Conservation (phyloP, 306 rosid genomes). For the Pachyrhizus erosus region DNA sequence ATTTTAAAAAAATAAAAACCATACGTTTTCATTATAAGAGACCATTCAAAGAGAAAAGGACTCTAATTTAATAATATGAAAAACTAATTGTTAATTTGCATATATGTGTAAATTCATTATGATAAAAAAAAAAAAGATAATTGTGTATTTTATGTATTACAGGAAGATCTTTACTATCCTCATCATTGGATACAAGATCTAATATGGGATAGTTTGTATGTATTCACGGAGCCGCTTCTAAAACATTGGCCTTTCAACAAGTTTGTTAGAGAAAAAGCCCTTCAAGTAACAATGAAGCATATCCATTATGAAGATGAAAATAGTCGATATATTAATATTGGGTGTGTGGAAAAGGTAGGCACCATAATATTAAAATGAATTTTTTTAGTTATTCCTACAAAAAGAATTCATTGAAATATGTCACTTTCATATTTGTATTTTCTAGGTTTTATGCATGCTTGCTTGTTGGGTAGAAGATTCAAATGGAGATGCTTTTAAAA, state of each 20-base stretch:
- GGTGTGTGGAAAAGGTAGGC: constrained; percentile 60
- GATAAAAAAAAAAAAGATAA: not conserved
- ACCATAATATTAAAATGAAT: not conserved
- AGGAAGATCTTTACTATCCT: constrained; percentile 69
- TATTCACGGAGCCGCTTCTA: constrained; percentile 61
- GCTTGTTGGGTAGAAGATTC: constrained; percentile 83
- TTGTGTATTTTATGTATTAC: not conserved
- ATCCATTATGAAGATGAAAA: no score
- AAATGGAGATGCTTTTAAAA: constrained; percentile 64
- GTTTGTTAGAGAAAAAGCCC: constrained; percentile 57
- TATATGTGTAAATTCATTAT: no score
- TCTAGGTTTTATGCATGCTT: constrained; percentile 60
- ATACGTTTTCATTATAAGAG: no score
- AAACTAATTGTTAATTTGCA: no score
- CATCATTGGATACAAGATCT: constrained; percentile 64
- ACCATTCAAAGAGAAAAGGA: no score
- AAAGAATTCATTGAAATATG: no score
- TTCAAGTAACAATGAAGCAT: no score
- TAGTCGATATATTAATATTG: constrained; percentile 62
- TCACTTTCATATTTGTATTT: not conserved
- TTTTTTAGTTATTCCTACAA: not conserved
- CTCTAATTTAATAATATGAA: no score
- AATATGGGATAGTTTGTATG: constrained; percentile 66
- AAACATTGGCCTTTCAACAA: constrained; percentile 69
- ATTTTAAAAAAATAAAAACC: no score